phyloP scores from a whole-genome alignment of 176 grass and related monocot species.

The Thinopyrum elongatum region DNA sequence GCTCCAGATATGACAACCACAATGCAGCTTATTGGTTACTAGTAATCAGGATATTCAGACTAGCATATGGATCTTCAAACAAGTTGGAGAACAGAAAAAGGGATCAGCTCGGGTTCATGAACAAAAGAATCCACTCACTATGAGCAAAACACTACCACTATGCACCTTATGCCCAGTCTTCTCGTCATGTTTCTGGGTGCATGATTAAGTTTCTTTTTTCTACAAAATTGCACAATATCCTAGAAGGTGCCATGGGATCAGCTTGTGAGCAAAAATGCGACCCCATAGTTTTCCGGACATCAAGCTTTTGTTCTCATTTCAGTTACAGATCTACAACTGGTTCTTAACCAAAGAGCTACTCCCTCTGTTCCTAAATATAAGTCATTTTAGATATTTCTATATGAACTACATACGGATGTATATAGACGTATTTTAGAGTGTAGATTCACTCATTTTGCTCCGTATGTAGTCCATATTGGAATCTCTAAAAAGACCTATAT shows the following conservation, averaged over 20 bases:
- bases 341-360: neutral
- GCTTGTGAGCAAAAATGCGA: neutral
- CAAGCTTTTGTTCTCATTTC: neutral
- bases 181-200: neutral
- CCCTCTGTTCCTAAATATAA: no score
- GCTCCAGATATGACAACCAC: neutral
- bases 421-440: no score
- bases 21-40: conserved; percentile 7
- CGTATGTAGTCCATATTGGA: no score
- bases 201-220: neutral
- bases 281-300: neutral
- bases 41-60: neutral
- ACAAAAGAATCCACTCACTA: neutral
- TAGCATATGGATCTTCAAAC: neutral
- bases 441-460: no score
- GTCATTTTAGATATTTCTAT: no score
- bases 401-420: no score
- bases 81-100: neutral
- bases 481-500: no score
- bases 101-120: neutral
- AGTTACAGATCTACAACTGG: neutral
- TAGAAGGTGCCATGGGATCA: neutral
- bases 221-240: neutral
- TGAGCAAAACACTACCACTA: neutral
- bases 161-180: neutral